Evolutionary conservation across 169 alveolate species (phyloP).

Genomic region (Plasmodium falciparum): DNA sequence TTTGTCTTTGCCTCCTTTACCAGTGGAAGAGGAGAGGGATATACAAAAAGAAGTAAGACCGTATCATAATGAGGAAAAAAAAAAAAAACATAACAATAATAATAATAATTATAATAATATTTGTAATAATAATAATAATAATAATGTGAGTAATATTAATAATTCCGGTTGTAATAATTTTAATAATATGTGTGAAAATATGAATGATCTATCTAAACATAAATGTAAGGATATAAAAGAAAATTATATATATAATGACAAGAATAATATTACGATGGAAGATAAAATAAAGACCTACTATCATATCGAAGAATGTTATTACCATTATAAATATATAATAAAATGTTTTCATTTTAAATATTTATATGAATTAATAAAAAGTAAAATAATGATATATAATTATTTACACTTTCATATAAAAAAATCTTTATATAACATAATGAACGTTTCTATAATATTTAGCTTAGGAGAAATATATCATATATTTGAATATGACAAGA

Average conservation of each 20-base stretch:
- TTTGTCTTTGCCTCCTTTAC: slow-evolving; percentile 69
- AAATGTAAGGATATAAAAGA: neutral
- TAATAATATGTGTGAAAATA: neutral
- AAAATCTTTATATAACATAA: slow-evolving; percentile 14
- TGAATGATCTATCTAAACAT: neutral
- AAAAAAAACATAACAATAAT: neutral
- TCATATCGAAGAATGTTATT: neutral
- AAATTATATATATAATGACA: neutral
- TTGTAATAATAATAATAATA: neutral
- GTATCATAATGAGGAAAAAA: neutral
- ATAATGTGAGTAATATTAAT: no score
- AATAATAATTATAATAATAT: no score
- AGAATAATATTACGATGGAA: neutral
- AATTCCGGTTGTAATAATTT: no score
- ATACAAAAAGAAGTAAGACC: neutral
- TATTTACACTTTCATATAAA: slow-evolving; percentile 33
- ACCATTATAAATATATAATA: slow-evolving; percentile 4
- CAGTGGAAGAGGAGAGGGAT: slow-evolving; percentile 23
- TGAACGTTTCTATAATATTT: slow-evolving; percentile 38
- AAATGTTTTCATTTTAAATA: slow-evolving; percentile 30
- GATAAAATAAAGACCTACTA: neutral
- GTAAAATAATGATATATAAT: slow-evolving; percentile 19
- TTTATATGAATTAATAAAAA: slow-evolving; percentile 35
- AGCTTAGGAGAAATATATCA: slow-evolving; percentile 51
- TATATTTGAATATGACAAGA: slow-evolving; percentile 27